Conservation (phyloP, 306 rosid genomes). For the Rosa multiflora region DNA sequence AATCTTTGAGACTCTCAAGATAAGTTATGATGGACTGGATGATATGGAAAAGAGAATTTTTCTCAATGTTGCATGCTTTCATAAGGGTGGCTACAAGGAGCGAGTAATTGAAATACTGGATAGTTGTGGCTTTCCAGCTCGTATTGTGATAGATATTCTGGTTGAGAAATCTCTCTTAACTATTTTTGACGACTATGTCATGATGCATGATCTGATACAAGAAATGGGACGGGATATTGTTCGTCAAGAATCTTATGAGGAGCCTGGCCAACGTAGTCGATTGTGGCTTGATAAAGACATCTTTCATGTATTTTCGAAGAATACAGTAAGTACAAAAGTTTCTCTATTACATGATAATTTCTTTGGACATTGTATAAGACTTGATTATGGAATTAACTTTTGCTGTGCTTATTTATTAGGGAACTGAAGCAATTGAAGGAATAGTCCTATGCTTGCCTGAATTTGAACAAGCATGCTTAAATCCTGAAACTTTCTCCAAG, state of each 20-base stretch:
- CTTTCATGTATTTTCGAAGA: neutral
- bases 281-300: neutral
- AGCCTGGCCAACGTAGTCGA: neutral
- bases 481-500: neutral
- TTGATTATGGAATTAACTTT: neutral
- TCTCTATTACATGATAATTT: neutral
- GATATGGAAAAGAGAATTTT: neutral
- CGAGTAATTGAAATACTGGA: neutral
- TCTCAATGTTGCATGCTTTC: neutral
- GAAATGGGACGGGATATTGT: constrained; percentile 18
- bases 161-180: neutral
- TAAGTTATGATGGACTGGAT: neutral
- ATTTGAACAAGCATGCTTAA: neutral
- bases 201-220: constrained; percentile 18
- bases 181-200: neutral
- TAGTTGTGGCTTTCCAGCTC: neutral
- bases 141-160: neutral
- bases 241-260: neutral
- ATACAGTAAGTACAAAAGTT: constrained; percentile 1
- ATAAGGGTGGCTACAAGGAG: neutral
- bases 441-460: neutral
- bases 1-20: neutral
- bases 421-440: neutral
- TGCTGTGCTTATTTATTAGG: neutral
- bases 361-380: neutral